These are phyloP conservation scores for Leishmania braziliensis DNA, from an alignment of 208 protist species.

Conservation along the genomic window DNA sequence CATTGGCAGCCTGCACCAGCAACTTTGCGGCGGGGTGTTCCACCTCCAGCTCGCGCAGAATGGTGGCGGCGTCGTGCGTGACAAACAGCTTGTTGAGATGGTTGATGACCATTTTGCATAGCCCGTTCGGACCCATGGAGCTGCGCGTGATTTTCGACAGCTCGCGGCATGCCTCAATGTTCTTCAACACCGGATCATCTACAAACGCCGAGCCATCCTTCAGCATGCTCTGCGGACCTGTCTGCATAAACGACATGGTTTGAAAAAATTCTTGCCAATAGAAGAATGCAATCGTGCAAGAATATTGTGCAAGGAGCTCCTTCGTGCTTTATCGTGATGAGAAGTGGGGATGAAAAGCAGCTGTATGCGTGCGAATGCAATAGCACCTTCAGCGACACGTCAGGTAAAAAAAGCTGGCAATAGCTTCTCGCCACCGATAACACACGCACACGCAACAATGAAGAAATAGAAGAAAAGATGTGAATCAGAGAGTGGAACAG, in stretches of 20 bases:
- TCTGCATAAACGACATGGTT: slow-evolving; percentile 92
- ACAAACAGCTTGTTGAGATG: slow-evolving; percentile 99
- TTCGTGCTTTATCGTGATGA: not conserved
- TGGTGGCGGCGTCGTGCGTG: slow-evolving; percentile 99
- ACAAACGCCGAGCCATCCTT: slow-evolving; percentile 91
- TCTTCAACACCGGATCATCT: slow-evolving; percentile 98
- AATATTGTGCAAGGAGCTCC: not conserved
- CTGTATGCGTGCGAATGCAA: not conserved
- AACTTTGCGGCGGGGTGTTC: slow-evolving; percentile 99
- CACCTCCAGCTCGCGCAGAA: slow-evolving; percentile 99
- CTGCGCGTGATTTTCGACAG: slow-evolving; percentile 97
- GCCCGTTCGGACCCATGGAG: slow-evolving; percentile 98
- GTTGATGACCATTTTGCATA: slow-evolving; percentile 99
- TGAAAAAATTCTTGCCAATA: not conserved
- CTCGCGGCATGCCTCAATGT: slow-evolving; percentile 98
- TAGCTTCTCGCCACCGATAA: not conserved
- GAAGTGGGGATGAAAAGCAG: slow-evolving; percentile 7
- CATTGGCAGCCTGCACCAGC: slow-evolving; percentile 98
- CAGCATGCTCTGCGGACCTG: slow-evolving; percentile 85
- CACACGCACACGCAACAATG: slow-evolving; percentile 5
- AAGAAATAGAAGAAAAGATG: not conserved
- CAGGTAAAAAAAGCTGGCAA: not conserved
- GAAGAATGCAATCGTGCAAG: not conserved
- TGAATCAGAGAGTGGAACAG: not conserved
- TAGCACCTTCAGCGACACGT: not conserved